phyloP scores from a whole-genome alignment of 106 monocot genomes.

The Narthecium ossifragum region DNA sequence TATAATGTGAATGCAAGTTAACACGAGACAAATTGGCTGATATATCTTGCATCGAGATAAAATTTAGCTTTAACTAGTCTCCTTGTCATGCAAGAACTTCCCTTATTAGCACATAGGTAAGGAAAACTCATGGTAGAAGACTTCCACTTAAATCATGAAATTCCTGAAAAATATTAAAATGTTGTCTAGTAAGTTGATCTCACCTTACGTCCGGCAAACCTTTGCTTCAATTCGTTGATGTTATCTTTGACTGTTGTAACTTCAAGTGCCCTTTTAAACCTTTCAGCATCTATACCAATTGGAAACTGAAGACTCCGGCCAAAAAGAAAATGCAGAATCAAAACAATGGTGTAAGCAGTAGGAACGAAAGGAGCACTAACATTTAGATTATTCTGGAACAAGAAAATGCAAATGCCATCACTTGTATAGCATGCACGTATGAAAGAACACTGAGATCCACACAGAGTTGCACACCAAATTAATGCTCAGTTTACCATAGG shows the following conservation, averaged over 20 bases:
- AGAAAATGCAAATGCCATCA: neutral
- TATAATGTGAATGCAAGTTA: too few species aligned
- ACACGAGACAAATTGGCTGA: too few species aligned
- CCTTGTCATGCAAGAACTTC: too few species aligned
- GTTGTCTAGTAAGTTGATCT: neutral
- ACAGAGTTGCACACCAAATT: neutral
- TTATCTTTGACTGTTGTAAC: conserved; percentile 82
- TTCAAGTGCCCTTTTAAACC: conserved; percentile 87
- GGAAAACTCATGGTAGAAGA: too few species aligned
- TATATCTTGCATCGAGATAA: too few species aligned
- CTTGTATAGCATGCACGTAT: too few species aligned
- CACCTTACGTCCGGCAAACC: conserved; percentile 94
- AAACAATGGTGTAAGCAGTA: too few species aligned
- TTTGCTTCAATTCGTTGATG: conserved; percentile 70
- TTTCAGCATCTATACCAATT: conserved; percentile 85
- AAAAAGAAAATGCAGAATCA: too few species aligned
- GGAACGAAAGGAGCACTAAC: neutral
- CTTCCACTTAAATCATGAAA: neutral
- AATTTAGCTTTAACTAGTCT: too few species aligned
- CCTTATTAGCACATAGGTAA: too few species aligned
- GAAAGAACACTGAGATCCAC: too few species aligned
- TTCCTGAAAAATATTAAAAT: too few species aligned
- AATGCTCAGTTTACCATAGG: neutral
- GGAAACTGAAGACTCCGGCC: conserved; percentile 85
- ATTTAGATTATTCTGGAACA: neutral